Evolutionary conservation across 768 basidiomycete genomes (phyloP).

Genomic region (Boletus pseudopeckii): DNA sequence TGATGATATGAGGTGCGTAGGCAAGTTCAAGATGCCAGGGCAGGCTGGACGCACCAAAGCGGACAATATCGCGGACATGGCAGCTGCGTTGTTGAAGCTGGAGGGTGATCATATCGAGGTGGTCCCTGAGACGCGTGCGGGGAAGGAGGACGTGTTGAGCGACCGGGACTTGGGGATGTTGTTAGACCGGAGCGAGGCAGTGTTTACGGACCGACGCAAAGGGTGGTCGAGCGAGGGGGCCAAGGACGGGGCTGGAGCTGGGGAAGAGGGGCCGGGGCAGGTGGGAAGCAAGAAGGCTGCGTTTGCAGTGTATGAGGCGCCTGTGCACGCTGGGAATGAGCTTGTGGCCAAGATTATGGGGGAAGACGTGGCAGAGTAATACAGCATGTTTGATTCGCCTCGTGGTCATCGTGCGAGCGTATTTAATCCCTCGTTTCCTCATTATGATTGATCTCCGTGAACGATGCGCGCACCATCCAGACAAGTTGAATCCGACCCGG

Average conservation of each 20-base stretch:
- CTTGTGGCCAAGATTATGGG: conserved; percentile 68
- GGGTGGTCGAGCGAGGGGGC: conserved; percentile 62
- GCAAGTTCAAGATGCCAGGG: conserved; percentile 80
- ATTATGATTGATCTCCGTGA: not conserved
- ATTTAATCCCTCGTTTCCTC: not conserved
- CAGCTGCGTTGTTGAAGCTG: conserved; percentile 68
- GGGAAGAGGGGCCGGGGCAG: conserved; percentile 3
- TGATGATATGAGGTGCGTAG: conserved; percentile 30
- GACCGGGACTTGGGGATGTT: conserved; percentile 79
- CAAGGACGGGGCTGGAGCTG: not conserved
- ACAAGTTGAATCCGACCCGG: too few relatives aligned
- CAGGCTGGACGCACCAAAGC: conserved; percentile 49
- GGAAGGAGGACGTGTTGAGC: conserved; percentile 69
- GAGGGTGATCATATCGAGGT: conserved; percentile 91
- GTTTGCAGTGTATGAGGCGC: conserved; percentile 77
- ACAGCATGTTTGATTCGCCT: not conserved
- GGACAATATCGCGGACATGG: conserved; percentile 77
- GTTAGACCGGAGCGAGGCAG: conserved; percentile 73
- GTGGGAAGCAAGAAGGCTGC: conserved; percentile 41
- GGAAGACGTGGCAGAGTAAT: conserved; percentile 29
- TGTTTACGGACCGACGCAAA: conserved; percentile 64
- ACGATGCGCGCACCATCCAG: not conserved
- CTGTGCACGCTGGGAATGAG: conserved; percentile 61
- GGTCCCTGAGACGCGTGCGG: conserved; percentile 63
- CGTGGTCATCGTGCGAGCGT: not conserved